Evolutionary conservation across 1,284 basidiomycete species (phyloP).

Genomic region (Microbotryum silenes-acaulis): DNA sequence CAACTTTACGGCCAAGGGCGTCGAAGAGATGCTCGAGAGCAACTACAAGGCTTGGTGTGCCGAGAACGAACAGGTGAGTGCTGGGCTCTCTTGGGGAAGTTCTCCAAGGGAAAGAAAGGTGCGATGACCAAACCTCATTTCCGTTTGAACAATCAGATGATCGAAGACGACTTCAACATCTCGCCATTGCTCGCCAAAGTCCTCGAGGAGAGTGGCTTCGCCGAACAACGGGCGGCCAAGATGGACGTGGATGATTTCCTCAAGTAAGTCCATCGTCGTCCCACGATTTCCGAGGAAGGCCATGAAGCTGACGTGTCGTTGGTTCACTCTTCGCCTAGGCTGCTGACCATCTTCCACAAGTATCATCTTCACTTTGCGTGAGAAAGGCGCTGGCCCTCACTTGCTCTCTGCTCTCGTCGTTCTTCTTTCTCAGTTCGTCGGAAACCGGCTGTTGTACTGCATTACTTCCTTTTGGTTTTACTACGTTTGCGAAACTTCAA

Average conservation of each 20-base stretch:
- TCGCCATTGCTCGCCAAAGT: constrained; percentile 68
- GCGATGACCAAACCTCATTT: neutral
- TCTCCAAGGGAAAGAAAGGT: neutral
- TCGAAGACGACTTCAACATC: constrained; percentile 64
- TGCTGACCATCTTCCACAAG: constrained; percentile 71
- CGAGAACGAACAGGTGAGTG: constrained; percentile 48
- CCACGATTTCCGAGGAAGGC: too few relatives aligned
- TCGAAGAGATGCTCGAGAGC: constrained; percentile 85
- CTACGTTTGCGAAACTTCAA: too few relatives aligned
- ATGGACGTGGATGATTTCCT: constrained; percentile 77
- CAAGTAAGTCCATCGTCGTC: constrained; percentile 48
- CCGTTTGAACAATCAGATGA: constrained; percentile 48
- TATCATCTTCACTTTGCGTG: constrained; percentile 71
- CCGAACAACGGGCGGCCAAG: constrained; percentile 66
- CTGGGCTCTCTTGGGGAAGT: neutral
- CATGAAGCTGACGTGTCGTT: too few relatives aligned
- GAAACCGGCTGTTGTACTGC: too few relatives aligned
- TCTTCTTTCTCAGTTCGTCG: too few relatives aligned
- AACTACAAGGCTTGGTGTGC: constrained; percentile 95
- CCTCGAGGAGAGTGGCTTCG: constrained; percentile 57
- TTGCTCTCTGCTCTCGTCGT: too few relatives aligned
- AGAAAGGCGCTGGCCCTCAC: neutral
- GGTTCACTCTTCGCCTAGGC: constrained; percentile 40
- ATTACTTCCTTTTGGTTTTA: too few relatives aligned
- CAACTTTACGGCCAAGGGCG: constrained; percentile 83